Evolutionary conservation across 768 basidiomycete species (phyloP).

Genomic region (Mrakia gelida): DNA sequence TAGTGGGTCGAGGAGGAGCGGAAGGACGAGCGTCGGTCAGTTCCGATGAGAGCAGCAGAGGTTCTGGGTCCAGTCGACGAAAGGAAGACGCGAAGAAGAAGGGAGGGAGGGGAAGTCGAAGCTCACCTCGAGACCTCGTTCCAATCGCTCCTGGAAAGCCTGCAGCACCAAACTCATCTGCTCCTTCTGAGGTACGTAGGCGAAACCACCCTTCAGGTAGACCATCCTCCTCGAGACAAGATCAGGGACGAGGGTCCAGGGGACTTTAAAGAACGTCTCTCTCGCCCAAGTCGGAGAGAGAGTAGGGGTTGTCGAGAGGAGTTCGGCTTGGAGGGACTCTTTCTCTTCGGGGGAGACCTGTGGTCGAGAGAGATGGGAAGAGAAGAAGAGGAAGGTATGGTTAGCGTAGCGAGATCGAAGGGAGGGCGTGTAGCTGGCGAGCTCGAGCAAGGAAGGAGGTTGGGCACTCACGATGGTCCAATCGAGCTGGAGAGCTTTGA

Average conservation of each 20-base stretch:
- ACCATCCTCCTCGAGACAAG: slow-evolving; percentile 78
- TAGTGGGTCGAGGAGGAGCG: slow-evolving; percentile 41
- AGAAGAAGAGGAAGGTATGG: background rate
- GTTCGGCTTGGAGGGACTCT: slow-evolving; percentile 48
- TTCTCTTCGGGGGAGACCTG: slow-evolving; percentile 64
- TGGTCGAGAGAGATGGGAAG: background rate
- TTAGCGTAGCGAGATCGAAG: background rate
- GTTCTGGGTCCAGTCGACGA: too few species aligned
- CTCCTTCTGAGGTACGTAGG: slow-evolving; percentile 76
- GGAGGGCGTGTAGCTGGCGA: background rate
- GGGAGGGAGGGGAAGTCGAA: background rate
- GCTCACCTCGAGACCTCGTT: slow-evolving; percentile 69
- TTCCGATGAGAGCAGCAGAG: too few species aligned
- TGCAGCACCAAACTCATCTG: slow-evolving; percentile 81
- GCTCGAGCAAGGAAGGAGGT: background rate
- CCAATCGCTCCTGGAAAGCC: slow-evolving; percentile 71
- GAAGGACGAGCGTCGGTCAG: too few species aligned
- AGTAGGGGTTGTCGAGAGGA: slow-evolving; percentile 51
- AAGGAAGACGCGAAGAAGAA: background rate
- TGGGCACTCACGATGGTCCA: slow-evolving; percentile 42
- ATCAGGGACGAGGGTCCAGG: slow-evolving; percentile 92
- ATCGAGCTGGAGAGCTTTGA: slow-evolving; percentile 50
- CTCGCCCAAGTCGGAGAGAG: slow-evolving; percentile 2
- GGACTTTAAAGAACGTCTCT: slow-evolving; percentile 83
- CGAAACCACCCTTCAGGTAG: slow-evolving; percentile 71